These are phyloP conservation scores for Yamadazyma scolyti DNA, from an alignment of 805 yeast species.

Conservation along the genomic window DNA sequence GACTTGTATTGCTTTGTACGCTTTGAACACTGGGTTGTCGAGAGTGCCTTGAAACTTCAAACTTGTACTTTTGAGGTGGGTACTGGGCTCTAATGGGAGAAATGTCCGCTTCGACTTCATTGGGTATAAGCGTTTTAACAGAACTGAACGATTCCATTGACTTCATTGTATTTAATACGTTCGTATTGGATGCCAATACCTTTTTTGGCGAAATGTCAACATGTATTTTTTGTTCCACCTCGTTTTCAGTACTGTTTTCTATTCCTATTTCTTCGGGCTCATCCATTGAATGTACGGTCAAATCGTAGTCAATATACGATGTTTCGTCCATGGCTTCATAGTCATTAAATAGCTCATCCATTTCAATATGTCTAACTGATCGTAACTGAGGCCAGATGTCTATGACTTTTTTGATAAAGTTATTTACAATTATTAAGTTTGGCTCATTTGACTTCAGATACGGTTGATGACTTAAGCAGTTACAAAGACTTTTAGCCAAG, in stretches of 20 bases:
- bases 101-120: not conserved
- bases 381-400: slow-evolving; percentile 41
- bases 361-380: slow-evolving; percentile 14
- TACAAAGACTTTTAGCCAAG: slow-evolving; percentile 46
- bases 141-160: not conserved
- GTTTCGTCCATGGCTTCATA: slow-evolving; percentile 16
- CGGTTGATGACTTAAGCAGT: slow-evolving; percentile 53
- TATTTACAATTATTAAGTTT: slow-evolving; percentile 45
- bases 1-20: not conserved
- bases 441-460: slow-evolving; percentile 40
- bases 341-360: slow-evolving; percentile 7
- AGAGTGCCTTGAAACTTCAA: slow-evolving; percentile 5
- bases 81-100: slow-evolving; percentile 18
- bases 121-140: not conserved
- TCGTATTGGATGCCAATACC: slow-evolving; percentile 4
- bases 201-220: slow-evolving; percentile 5
- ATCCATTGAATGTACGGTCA: slow-evolving; percentile 23
- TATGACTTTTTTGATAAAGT: slow-evolving; percentile 52
- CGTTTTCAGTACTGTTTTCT: slow-evolving; percentile 7
- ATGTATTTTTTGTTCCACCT: not conserved
- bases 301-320: slow-evolving; percentile 31
- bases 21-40: not conserved
- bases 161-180: slow-evolving; percentile 1
- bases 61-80: slow-evolving; percentile 38
- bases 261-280: slow-evolving; percentile 18